Evolutionary conservation across 2,329 filamentous ascomycete genomes (phyloP).

Genomic region (Arthroderma sp.): DNA sequence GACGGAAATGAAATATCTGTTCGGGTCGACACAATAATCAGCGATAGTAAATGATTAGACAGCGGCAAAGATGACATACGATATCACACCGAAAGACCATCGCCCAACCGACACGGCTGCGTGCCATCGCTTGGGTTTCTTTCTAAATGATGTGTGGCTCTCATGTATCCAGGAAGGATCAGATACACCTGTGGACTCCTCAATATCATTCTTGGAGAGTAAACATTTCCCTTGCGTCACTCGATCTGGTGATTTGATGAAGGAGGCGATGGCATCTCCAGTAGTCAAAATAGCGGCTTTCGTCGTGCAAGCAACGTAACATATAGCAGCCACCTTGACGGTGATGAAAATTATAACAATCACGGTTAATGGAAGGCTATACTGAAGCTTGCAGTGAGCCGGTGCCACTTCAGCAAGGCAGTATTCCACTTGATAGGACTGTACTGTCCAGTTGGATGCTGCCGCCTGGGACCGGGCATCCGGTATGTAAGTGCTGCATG

Average conservation of each 20-base stretch:
- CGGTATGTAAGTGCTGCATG: background rate
- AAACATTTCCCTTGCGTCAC: constrained; percentile 20
- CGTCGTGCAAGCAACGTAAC: background rate
- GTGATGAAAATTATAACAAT: constrained; percentile 17
- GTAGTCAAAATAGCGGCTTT: constrained; percentile 20
- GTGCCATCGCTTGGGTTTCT: background rate
- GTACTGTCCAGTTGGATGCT: background rate
- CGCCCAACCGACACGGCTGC: background rate
- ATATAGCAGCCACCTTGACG: constrained; percentile 13
- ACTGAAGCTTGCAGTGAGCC: constrained; percentile 16
- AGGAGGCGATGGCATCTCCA: constrained; percentile 30
- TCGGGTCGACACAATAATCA: background rate
- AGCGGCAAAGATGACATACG: background rate
- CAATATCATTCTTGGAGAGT: constrained; percentile 10
- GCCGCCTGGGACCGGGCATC: background rate
- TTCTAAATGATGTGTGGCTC: background rate
- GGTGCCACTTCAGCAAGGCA: constrained; percentile 9
- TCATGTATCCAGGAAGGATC: background rate
- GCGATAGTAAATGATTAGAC: background rate
- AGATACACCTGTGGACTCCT: background rate
- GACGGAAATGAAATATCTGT: background rate
- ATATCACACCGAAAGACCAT: background rate
- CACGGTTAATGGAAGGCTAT: constrained; percentile 13
- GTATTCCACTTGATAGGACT: constrained; percentile 2
- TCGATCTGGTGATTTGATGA: constrained; percentile 23